A percentile compares a stretch with the other conserved stretches of the same genome.
These are phyloP conservation scores for sorghum (Sorghum bicolor) DNA, from an alignment of 176 grass and related monocot genomes.

Conservation along the genomic window DNA sequence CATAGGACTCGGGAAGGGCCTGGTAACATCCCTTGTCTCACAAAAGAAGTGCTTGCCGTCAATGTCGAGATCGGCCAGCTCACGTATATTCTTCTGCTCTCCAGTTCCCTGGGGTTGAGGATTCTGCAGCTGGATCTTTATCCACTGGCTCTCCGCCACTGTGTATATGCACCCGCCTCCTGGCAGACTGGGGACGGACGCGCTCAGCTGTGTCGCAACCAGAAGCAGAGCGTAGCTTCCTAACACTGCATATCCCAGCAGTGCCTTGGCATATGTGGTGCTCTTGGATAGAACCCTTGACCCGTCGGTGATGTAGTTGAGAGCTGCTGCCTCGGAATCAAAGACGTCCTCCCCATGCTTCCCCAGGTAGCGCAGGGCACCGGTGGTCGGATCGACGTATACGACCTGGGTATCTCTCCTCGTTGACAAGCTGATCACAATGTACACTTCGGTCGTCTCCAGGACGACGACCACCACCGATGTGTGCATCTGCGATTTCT, in stretches of 20 bases:
- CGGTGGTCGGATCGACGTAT: slow-evolving; percentile 85
- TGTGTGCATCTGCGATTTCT: slow-evolving; percentile 32
- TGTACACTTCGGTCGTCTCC: slow-evolving; percentile 71
- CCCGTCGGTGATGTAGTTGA: slow-evolving; percentile 73
- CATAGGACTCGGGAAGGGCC: slow-evolving; percentile 74
- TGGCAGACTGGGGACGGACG: slow-evolving; percentile 58
- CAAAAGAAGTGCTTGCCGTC: slow-evolving; percentile 96
- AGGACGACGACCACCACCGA: slow-evolving; percentile 60
- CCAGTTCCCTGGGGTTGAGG: slow-evolving; percentile 79
- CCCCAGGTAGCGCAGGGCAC: slow-evolving; percentile 53
- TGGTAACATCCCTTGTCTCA: slow-evolving; percentile 93
- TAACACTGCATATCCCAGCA: slow-evolving; percentile 72
- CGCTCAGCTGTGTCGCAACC: slow-evolving; percentile 68
- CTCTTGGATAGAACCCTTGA: slow-evolving; percentile 71
- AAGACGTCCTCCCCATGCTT: slow-evolving; percentile 73
- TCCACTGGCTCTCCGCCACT: slow-evolving; percentile 78
- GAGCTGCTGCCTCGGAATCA: slow-evolving; percentile 62
- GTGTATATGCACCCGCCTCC: slow-evolving; percentile 82
- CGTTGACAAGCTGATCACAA: slow-evolving; percentile 74
- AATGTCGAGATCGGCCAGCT: slow-evolving; percentile 89
- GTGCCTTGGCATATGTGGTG: slow-evolving; percentile 56
- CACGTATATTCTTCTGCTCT: slow-evolving; percentile 68
- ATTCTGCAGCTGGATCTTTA: slow-evolving; percentile 84
- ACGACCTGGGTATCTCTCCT: slow-evolving; percentile 65
- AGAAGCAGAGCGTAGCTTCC: slow-evolving; percentile 74